Evolutionary conservation across 345 rosid species (phyloP).

Genomic region (Dimocarpus longan): DNA sequence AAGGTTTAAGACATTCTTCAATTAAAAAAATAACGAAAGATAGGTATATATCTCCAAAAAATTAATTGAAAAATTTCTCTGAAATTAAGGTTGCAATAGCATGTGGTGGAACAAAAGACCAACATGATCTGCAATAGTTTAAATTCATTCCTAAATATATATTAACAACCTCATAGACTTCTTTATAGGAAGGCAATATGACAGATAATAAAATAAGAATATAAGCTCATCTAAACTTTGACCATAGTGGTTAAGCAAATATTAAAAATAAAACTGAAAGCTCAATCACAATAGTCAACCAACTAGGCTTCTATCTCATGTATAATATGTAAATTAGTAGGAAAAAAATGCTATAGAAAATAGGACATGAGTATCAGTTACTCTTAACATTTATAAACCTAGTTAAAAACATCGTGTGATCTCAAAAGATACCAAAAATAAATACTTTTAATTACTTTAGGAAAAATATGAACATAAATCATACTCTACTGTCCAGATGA

Average conservation of each 20-base stretch:
- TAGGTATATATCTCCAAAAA: not conserved
- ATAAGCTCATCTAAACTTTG: not conserved
- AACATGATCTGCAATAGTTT: not conserved
- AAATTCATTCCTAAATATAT: not conserved
- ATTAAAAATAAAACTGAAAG: not conserved
- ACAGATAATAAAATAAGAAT: not conserved
- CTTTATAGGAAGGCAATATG: not conserved
- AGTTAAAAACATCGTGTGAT: not conserved
- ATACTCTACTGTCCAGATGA: not conserved
- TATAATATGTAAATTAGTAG: not conserved
- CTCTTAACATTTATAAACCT: not conserved
- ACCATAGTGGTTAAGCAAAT: not conserved
- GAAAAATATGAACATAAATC: not conserved
- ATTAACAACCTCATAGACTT: not conserved
- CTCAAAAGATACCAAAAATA: not conserved
- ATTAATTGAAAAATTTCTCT: not conserved
- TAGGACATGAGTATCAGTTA: not conserved
- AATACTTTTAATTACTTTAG: not conserved
- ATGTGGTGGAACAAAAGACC: not conserved
- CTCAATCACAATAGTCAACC: not conserved
- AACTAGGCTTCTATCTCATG: constrained; percentile 3
- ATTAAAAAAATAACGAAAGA: not conserved
- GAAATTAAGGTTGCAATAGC: not conserved
- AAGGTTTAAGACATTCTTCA: not conserved
- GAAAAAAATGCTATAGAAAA: not conserved